phyloP scores from a whole-genome alignment of 805 yeast genomes.

The Debaryomyces tyrocola region DNA sequence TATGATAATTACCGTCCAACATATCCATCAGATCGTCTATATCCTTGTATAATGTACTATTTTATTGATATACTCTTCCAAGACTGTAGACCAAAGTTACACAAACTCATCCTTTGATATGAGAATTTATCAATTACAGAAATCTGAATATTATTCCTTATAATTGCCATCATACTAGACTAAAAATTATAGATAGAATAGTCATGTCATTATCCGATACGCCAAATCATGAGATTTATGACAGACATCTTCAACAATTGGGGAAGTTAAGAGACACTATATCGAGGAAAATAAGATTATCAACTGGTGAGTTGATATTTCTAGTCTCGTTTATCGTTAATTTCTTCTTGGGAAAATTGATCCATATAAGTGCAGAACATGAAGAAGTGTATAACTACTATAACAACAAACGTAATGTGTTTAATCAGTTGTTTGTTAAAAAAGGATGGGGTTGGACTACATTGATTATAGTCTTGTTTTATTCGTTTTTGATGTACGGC shows the following conservation, averaged over 20 bases:
- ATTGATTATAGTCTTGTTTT: constrained; percentile 25
- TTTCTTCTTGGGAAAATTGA: constrained; percentile 51
- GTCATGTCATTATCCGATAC: not conserved
- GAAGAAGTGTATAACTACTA: constrained; percentile 51
- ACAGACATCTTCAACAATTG: constrained; percentile 5
- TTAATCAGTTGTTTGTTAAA: constrained; percentile 79
- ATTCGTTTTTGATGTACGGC: constrained; percentile 12
- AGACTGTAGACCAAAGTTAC: too few species aligned
- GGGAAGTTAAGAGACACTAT: not conserved
- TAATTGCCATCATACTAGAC: too few species aligned
- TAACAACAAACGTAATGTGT: constrained; percentile 63
- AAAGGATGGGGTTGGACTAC: constrained; percentile 93
- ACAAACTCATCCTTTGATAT: too few species aligned
- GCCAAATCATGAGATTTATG: constrained; percentile 10
- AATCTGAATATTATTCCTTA: too few species aligned
- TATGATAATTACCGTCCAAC: too few species aligned
- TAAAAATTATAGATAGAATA: not conserved
- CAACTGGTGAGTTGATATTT: constrained; percentile 27
- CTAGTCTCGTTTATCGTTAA: constrained; percentile 37
- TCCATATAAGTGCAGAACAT: constrained; percentile 43
- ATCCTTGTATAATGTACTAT: too few species aligned
- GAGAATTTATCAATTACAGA: too few species aligned
- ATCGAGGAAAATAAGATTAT: constrained; percentile 8
- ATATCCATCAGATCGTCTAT: too few species aligned
- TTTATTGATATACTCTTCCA: too few species aligned